These are phyloP conservation scores for Canariomyces notabilis DNA, from an alignment of 2,329 filamentous ascomycete genomes.

Conservation along the genomic window DNA sequence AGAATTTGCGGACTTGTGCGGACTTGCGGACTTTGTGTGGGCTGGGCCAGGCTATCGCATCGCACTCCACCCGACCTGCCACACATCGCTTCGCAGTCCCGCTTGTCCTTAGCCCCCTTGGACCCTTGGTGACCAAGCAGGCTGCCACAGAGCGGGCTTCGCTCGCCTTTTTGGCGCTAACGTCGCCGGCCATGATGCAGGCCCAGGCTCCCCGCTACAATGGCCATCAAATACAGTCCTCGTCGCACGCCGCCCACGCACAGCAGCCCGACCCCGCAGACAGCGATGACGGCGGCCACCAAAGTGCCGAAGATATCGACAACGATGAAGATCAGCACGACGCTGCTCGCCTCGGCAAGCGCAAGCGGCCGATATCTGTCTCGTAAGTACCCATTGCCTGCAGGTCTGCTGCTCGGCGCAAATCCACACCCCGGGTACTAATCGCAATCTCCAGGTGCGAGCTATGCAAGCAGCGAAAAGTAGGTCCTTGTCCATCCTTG, in stretches of 20 bases:
- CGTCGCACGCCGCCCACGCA: constrained; percentile 19
- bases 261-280: constrained; percentile 35
- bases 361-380: constrained; percentile 56
- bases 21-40: no score
- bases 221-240: constrained; percentile 17
- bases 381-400: constrained; percentile 42
- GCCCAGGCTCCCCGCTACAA: constrained; percentile 20
- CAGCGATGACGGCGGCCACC: constrained; percentile 48
- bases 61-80: background rate
- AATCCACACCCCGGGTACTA: constrained; percentile 1
- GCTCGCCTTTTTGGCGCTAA: constrained; percentile 3
- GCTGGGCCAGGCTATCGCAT: background rate
- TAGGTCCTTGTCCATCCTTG: constrained; percentile 32
- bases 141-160: constrained; percentile 1
- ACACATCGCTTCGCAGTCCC: background rate
- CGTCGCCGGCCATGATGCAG: constrained; percentile 27
- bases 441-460: constrained; percentile 53
- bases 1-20: no score
- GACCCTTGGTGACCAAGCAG: background rate
- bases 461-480: constrained; percentile 76
- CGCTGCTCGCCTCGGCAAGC: constrained; percentile 44
- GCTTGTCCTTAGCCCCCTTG: no score
- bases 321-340: constrained; percentile 41
- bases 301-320: constrained; percentile 41
- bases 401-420: constrained; percentile 19